These are phyloP conservation scores for Themeda triandra DNA, from an alignment of 176 grass and related monocot species.

Conservation along the genomic window DNA sequence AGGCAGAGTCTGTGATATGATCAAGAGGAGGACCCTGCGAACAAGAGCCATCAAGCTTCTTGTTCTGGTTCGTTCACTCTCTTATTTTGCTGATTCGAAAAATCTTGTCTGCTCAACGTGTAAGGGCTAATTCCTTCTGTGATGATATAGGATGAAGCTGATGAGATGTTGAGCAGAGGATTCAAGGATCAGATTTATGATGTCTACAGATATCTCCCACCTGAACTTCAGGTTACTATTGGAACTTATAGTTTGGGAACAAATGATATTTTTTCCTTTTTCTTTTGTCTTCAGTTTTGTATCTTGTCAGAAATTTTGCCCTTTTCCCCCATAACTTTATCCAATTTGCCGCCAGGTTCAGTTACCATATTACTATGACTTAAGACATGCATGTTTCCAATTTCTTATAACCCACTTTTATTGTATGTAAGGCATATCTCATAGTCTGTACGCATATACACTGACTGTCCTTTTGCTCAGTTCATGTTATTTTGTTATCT, in stretches of 20 bases:
- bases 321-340: neutral
- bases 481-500: neutral
- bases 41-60: conserved; percentile 88
- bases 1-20: conserved; percentile 82
- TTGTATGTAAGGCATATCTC: neutral
- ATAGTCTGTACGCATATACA: neutral
- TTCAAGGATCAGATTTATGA: conserved; percentile 98
- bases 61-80: conserved; percentile 50
- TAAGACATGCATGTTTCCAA: neutral
- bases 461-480: neutral
- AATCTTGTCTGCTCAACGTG: neutral
- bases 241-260: neutral
- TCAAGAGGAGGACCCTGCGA: conserved; percentile 78
- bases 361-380: neutral
- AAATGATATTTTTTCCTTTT: neutral
- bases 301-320: neutral
- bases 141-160: conserved; percentile 78
- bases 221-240: conserved; percentile 67
- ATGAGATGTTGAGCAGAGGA: conserved; percentile 92
- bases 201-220: conserved; percentile 85
- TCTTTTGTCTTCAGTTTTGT: neutral
- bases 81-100: neutral
- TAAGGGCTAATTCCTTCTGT: neutral
- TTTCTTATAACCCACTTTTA: neutral
- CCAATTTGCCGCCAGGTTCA: neutral